phyloP scores from a whole-genome alignment of 352 stramenopile genomes.

The Elongisporangium senticosum region DNA sequence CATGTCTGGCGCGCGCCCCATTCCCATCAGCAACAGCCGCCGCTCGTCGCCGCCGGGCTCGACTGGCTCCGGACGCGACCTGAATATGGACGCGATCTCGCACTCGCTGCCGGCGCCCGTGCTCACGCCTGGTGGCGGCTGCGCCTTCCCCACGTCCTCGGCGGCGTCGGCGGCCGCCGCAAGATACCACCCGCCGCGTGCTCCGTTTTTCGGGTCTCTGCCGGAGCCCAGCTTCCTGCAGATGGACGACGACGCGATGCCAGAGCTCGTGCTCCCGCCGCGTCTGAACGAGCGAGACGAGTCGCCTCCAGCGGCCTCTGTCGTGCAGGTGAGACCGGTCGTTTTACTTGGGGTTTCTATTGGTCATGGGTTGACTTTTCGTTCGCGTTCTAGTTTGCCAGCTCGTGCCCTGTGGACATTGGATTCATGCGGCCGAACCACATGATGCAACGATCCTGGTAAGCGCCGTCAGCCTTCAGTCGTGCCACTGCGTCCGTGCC shows the following conservation, averaged over 20 bases:
- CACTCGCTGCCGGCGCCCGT: conserved; percentile 62
- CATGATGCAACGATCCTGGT: conserved; percentile 36
- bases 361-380: conserved; percentile 7
- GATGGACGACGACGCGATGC: conserved; percentile 37
- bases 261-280: conserved; percentile 49
- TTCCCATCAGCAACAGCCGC: conserved; percentile 47
- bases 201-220: conserved; percentile 54
- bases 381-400: conserved; percentile 37
- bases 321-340: conserved; percentile 31
- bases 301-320: conserved; percentile 24
- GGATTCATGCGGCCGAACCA: conserved; percentile 43
- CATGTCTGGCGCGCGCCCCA: conserved; percentile 45
- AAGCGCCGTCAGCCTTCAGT: background rate
- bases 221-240: conserved; percentile 56
- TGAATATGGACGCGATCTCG: conserved; percentile 24
- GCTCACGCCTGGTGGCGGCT: conserved; percentile 41
- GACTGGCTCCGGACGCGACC: background rate
- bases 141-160: conserved; percentile 34
- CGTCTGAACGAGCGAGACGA: conserved; percentile 24
- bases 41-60: conserved; percentile 20
- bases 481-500: background rate
- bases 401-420: conserved; percentile 62
- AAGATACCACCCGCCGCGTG: conserved; percentile 38
- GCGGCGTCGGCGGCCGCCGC: conserved; percentile 11
- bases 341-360: conserved; percentile 1